A percentile compares a stretch with the other conserved stretches of the same genome.
Conservation (phyloP, 1,284 basidiomycete genomes). For the Golubevia sp. region DNA sequence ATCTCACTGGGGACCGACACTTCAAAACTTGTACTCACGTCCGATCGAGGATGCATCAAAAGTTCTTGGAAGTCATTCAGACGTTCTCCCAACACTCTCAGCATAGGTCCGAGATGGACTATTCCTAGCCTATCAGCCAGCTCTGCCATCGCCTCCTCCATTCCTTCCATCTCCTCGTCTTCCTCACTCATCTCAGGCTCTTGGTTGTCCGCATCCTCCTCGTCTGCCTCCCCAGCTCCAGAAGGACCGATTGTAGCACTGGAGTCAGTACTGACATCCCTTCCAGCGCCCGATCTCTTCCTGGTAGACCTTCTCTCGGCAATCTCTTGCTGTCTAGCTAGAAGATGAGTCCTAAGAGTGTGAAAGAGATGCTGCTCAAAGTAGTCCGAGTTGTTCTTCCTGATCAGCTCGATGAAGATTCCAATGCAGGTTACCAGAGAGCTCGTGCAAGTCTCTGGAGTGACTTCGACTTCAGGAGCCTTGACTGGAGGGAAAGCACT, state of each 20-base stretch:
- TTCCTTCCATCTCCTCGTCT: constrained; percentile 54
- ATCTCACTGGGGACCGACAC: too few species aligned
- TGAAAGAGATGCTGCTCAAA: constrained; percentile 62
- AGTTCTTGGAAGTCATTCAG: constrained; percentile 51
- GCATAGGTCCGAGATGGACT: constrained; percentile 56
- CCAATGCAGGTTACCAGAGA: constrained; percentile 55
- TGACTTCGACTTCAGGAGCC: constrained; percentile 29
- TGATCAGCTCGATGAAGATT: constrained; percentile 58
- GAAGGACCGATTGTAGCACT: not conserved
- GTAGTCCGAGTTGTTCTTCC: constrained; percentile 61
- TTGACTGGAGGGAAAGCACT: constrained; percentile 31
- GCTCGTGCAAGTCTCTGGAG: constrained; percentile 37
- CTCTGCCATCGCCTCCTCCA: constrained; percentile 60
- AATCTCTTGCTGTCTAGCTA: constrained; percentile 56
- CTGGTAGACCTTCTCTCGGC: constrained; percentile 33
- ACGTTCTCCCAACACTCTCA: constrained; percentile 39
- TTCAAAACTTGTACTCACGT: not conserved
- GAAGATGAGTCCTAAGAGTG: constrained; percentile 52
- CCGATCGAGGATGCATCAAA: constrained; percentile 32
- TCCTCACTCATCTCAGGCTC: constrained; percentile 30
- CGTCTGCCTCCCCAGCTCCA: constrained; percentile 12
- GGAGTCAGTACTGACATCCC: too few species aligned
- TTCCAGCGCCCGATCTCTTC: not conserved
- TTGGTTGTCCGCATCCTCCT: constrained; percentile 19
- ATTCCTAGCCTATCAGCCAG: constrained; percentile 58